These are phyloP conservation scores for Penicillium pancosmium DNA, from an alignment of 495 filamentous ascomycete species.

Conservation along the genomic window DNA sequence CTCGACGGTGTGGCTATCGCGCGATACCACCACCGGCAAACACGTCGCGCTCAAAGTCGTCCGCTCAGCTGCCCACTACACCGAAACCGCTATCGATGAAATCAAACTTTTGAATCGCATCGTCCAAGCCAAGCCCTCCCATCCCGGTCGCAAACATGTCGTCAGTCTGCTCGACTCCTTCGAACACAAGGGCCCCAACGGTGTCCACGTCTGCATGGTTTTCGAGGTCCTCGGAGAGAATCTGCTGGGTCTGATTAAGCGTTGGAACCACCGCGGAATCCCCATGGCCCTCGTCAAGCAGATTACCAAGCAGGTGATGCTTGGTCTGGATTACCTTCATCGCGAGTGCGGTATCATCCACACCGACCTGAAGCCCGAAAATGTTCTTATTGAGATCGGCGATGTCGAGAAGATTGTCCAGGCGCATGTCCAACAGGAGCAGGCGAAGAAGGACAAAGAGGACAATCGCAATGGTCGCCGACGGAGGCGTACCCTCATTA, in stretches of 20 bases:
- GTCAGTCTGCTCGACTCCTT: slow-evolving; percentile 96
- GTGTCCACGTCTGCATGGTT: slow-evolving; percentile 97
- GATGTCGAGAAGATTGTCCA: slow-evolving; percentile 97
- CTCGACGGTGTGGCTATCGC: slow-evolving; percentile 96
- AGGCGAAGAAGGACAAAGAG: slow-evolving; percentile 74
- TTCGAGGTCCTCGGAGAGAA: slow-evolving; percentile 98
- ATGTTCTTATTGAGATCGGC: slow-evolving; percentile 98
- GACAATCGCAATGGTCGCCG: slow-evolving; percentile 93
- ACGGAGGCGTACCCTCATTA: slow-evolving; percentile 90
- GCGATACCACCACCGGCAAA: slow-evolving; percentile 86
- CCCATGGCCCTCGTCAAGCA: slow-evolving; percentile 96
- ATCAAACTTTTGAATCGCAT: slow-evolving; percentile 98
- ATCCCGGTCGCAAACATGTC: slow-evolving; percentile 91
- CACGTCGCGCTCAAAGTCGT: slow-evolving; percentile 98
- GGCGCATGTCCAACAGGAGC: slow-evolving; percentile 82
- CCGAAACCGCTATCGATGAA: slow-evolving; percentile 97
- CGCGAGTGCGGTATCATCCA: slow-evolving; percentile 99
- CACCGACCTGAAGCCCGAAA: slow-evolving; percentile 97
- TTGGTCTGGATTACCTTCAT: slow-evolving; percentile 94
- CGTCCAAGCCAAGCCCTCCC: slow-evolving; percentile 88
- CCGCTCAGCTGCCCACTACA: slow-evolving; percentile 95
- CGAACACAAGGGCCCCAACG: slow-evolving; percentile 96
- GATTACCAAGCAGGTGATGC: slow-evolving; percentile 96
- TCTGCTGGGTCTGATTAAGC: slow-evolving; percentile 91
- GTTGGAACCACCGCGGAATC: slow-evolving; percentile 96